Base-by-base conservation (phyloP, 2,329 filamentous ascomycete genomes). In the Chaetomiaceae sp. region DNA sequence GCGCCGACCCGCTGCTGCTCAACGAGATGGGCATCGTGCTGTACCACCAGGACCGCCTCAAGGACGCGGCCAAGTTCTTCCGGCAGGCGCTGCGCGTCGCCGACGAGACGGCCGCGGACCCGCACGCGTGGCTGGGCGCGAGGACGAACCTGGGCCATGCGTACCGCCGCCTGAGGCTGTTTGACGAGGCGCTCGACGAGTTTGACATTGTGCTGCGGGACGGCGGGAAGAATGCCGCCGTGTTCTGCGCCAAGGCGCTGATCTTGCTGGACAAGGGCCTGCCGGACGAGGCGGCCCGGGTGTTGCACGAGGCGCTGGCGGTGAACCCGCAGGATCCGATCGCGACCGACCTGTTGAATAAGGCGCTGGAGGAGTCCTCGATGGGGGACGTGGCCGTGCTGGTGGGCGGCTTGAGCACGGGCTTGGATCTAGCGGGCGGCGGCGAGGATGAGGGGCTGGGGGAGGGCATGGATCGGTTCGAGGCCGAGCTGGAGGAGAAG, bases 11-110 rank as follows among this genome's bases (percentile, higher is more conserved):
- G 0, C 73, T 97, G 5, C 81, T 99, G 4, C 77, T 99, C 51
- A 99, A 99, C 67, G 94, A 99, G 72, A 86, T 97, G 73, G 95
- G 92, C 4, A 85, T 97, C 4, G 90, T 96, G n/a, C 86, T 90
- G 60, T 99, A 96, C 66, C 90, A 97, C 67, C 90, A 96, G 67
- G 85, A 89, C 61, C 81, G 87, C 46, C 80, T 90, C 6, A 78
- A 83, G 54, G 84, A 87, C 21, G 90, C 94, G 0, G 82, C 89
- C 9, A 78, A 82, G 27, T 81, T 91, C 57, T 97, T 99, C 68
- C 78, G 78, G 7, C 81, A 85, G 56, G 89, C 94, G 0, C 79
- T 99, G 16, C 75, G 79, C 43, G 82, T 96, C 48, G 88, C 90
- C 2, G 80, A 84, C 4, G 85, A 92, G 33, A 90, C 95, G 57